phyloP scores from a whole-genome alignment of 139 green algal species.

The Axilococcus clingmanii region DNA sequence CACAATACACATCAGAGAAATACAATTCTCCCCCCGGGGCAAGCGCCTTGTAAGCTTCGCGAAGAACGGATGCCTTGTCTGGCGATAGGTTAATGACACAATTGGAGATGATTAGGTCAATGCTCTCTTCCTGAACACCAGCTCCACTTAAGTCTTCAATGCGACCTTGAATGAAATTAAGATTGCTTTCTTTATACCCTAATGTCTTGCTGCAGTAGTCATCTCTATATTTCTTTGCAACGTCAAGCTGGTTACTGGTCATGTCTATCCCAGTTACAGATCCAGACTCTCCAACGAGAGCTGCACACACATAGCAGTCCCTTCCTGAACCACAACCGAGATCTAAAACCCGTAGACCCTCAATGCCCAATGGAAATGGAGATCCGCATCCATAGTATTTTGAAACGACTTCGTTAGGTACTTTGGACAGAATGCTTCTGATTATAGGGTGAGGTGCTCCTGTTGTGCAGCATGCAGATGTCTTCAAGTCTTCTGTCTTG shows the following conservation, averaged over 20 bases:
- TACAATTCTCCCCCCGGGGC: slow-evolving; percentile 89
- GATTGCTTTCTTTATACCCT: slow-evolving; percentile 69
- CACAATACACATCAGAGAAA: slow-evolving; percentile 94
- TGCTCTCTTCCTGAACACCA: slow-evolving; percentile 50
- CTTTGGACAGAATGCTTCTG: slow-evolving; percentile 5
- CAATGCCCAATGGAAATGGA: slow-evolving; percentile 78
- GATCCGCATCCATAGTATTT: slow-evolving; percentile 93
- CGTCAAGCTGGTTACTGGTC: slow-evolving; percentile 81
- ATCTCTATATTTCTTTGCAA: slow-evolving; percentile 62
- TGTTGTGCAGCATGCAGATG: slow-evolving; percentile 71
- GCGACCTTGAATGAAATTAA: slow-evolving; percentile 74
- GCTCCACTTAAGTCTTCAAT: slow-evolving; percentile 84
- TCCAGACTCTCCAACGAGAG: slow-evolving; percentile 74
- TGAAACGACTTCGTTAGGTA: slow-evolving; percentile 31
- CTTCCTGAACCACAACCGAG: slow-evolving; percentile 76
- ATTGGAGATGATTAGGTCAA: slow-evolving; percentile 94
- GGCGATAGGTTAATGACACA: slow-evolving; percentile 91
- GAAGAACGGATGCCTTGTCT: slow-evolving; percentile 64
- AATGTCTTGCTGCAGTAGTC: slow-evolving; percentile 55
- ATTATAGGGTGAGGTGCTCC: slow-evolving; percentile 37
- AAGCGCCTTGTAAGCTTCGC: slow-evolving; percentile 63
- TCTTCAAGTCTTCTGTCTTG: slow-evolving; percentile 70
- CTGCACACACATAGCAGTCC: slow-evolving; percentile 87
- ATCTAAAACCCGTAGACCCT: slow-evolving; percentile 60
- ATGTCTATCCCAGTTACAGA: slow-evolving; percentile 90